Conservation (phyloP, 2,329 filamentous ascomycete species). For the Calonectria crousiana region DNA sequence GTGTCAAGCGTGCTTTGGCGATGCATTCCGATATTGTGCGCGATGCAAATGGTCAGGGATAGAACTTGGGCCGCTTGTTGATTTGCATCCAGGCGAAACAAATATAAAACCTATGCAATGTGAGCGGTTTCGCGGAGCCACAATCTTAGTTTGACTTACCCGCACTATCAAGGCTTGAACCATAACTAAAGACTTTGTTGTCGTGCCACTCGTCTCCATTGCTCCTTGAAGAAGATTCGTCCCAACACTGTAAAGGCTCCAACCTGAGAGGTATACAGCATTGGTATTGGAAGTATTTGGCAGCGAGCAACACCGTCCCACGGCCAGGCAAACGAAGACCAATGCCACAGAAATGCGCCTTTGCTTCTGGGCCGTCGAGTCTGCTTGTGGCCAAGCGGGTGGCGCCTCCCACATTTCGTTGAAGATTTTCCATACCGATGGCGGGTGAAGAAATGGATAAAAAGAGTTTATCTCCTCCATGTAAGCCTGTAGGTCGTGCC, state of each 20-base stretch:
- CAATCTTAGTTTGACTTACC: background rate
- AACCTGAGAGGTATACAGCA: background rate
- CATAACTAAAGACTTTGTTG: background rate
- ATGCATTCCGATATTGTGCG: background rate
- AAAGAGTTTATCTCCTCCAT: background rate
- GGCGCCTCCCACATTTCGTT: background rate
- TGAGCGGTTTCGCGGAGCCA: background rate
- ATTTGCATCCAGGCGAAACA: background rate
- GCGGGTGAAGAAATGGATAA: background rate
- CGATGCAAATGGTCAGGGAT: background rate
- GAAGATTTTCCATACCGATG: background rate
- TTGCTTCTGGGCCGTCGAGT: background rate
- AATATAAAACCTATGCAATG: background rate
- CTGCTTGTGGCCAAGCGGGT: background rate
- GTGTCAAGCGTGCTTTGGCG: background rate
- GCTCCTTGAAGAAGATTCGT: background rate
- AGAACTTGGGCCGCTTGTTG: background rate
- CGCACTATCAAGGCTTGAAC: background rate
- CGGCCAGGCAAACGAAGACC: background rate
- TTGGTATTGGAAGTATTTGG: background rate
- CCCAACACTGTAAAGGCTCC: background rate
- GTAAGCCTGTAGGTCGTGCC: background rate
- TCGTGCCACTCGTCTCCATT: background rate
- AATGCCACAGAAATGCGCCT: background rate
- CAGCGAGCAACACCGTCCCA: background rate